Conservation (phyloP, 2,329 filamentous ascomycete species). For the Kalmusia sp. region DNA sequence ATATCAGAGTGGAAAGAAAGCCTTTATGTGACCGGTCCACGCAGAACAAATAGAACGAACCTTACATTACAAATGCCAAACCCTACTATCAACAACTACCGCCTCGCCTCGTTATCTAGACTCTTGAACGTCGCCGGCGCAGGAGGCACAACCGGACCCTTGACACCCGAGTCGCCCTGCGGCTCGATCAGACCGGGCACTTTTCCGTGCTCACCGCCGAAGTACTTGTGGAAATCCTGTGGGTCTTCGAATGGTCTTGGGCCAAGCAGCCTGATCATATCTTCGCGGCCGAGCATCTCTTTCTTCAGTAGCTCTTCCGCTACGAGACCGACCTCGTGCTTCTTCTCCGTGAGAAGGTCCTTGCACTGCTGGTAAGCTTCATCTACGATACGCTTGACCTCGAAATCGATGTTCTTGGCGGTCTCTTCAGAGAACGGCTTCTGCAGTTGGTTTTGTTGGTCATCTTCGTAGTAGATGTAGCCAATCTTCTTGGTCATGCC, state of each 20-base stretch:
- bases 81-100: neutral
- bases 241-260: conserved; percentile 83
- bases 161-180: conserved; percentile 38
- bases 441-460: conserved; percentile 79
- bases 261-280: conserved; percentile 88
- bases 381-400: conserved; percentile 90
- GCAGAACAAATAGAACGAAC: neutral
- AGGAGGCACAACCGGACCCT: conserved; percentile 44
- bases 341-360: conserved; percentile 82
- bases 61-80: neutral
- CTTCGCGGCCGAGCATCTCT: conserved; percentile 89
- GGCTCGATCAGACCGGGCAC: conserved; percentile 43
- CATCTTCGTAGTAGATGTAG: conserved; percentile 87
- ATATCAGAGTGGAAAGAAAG: neutral
- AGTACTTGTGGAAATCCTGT: conserved; percentile 94
- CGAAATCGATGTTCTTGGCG: conserved; percentile 86
- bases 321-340: conserved; percentile 84
- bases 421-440: conserved; percentile 98
- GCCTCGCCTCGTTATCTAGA: conserved; percentile 8
- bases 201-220: conserved; percentile 56
- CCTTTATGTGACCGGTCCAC: neutral
- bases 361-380: conserved; percentile 92
- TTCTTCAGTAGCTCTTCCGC: conserved; percentile 92
- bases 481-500: conserved; percentile 97
- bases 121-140: conserved; percentile 28